These are phyloP conservation scores for Erysimum cheiri DNA, from an alignment of 441 rosid species.

Conservation along the genomic window DNA sequence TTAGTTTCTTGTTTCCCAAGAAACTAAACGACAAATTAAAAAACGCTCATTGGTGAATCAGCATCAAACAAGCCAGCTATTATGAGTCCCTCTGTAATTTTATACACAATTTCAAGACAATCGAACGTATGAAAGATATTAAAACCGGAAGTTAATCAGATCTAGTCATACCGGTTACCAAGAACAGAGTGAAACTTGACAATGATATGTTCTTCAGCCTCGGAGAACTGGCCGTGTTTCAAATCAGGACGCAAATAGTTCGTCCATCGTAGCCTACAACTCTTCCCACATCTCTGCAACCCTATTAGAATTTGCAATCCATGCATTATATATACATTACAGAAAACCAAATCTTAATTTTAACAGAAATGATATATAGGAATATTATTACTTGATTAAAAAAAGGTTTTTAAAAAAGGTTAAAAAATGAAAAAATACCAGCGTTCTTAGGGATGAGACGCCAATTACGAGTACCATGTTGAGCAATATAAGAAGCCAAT, in stretches of 20 bases:
- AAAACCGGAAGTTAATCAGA: background rate
- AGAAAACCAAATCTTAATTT: too few species aligned
- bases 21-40: background rate
- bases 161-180: constrained; percentile 57
- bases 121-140: background rate
- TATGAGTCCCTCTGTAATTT: background rate
- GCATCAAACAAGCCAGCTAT: background rate
- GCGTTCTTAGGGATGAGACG: constrained; percentile 96
- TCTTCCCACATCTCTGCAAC: constrained; percentile 73
- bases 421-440: constrained; percentile 50
- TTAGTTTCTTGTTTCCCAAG: constrained; percentile 28
- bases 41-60: background rate
- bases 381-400: background rate
- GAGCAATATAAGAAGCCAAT: constrained; percentile 90
- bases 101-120: background rate
- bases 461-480: constrained; percentile 97
- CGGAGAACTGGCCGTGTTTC: constrained; percentile 73
- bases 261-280: constrained; percentile 85
- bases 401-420: background rate
- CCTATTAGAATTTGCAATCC: constrained; percentile 1
- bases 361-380: background rate
- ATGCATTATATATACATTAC: constrained; percentile 7
- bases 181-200: constrained; percentile 83
- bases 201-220: constrained; percentile 77
- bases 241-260: constrained; percentile 88